Percentiles rank a stretch among this genome's conserved stretches.
phyloP scores from a whole-genome alignment of 2,329 filamentous ascomycete species.

The Gaeumannomyces tritici region DNA sequence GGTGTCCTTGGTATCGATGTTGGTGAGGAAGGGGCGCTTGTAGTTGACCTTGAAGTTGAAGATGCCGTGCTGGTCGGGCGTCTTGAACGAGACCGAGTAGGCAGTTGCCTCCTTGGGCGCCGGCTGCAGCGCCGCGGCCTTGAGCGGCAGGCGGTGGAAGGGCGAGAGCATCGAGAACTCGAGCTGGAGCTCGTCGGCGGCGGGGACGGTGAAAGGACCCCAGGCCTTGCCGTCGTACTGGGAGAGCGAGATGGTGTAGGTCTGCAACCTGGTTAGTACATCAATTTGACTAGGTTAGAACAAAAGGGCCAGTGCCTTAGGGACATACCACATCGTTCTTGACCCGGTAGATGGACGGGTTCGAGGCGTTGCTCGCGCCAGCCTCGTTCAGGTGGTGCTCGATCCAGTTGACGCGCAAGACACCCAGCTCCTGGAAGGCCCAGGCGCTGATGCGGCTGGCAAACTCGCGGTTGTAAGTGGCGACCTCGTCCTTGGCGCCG shows the following conservation, averaged over 20 bases:
- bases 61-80: constrained; percentile 96
- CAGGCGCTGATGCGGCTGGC: constrained; percentile 80
- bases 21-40: constrained; percentile 85
- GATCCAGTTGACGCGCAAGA: constrained; percentile 74
- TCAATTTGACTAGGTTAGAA: not conserved
- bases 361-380: constrained; percentile 47
- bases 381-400: constrained; percentile 63
- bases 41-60: constrained; percentile 98
- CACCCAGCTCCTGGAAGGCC: constrained; percentile 91
- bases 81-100: constrained; percentile 66
- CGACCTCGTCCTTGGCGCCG: constrained; percentile 33
- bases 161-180: constrained; percentile 99
- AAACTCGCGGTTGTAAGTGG: constrained; percentile 76
- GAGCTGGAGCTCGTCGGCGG: constrained; percentile 71
- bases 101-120: constrained; percentile 59
- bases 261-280: constrained; percentile 34
- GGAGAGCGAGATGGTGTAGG: constrained; percentile 80
- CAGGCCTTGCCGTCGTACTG: constrained; percentile 72
- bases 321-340: constrained; percentile 89
- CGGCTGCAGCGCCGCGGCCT: constrained; percentile 27
- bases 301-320: not conserved
- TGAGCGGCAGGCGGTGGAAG: constrained; percentile 78
- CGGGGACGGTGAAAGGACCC: constrained; percentile 61
- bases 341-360: constrained; percentile 85
- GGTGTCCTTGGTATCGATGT: constrained; percentile 86